Evolutionary conservation across 768 basidiomycete species (phyloP), one percentile per base, ranked within the genome.

Genomic region (Tremella fuciformis): DNA sequence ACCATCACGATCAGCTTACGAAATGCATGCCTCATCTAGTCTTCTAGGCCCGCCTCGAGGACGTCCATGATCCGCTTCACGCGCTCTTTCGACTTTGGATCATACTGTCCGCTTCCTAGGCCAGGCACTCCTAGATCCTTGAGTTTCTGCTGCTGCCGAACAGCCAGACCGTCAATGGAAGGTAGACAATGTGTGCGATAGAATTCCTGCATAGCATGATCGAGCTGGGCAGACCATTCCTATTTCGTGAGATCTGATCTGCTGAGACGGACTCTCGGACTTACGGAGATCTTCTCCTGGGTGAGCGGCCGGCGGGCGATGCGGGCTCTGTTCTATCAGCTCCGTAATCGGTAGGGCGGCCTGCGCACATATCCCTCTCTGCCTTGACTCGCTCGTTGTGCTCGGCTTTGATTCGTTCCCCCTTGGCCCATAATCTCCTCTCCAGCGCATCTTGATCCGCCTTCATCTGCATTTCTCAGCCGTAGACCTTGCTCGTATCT

Each of bases 371-470:
- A n/a, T 70, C 69, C 41, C 54, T 61, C 38, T 73, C 71, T 15
- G 61, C 59, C 49, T 69, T 57, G 25, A 65, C 51, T 6, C 34
- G 49, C 47, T 53, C 57, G 22, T 69, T 67, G 59, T 73, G 71
- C 18, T 70, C 69, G 19, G 67, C 69, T 47, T 70, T 70, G 29
- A 70, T 29, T 39, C 57, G 68, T 42, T 73, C 69, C 40, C 64
- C 56, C 37, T 69, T 70, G 4, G 71, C 71, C 69, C 66, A 73
- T 37, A 70, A 42, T 52, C 65, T 25, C 11, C 71, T 25, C 47
- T 73, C 71, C 1, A 73, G 58, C 13, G 64, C 50, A 49, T 73
- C 67, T 50, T 73, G 71, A 13, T 73, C 71, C 7, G 57, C 63
- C 48, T 73, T 73, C 69, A 73, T 69, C 71, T 73, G 41, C 42